Evolutionary conservation across 129 eudicot genomes (phyloP).

Genomic region (Tanacetum coccineum): DNA sequence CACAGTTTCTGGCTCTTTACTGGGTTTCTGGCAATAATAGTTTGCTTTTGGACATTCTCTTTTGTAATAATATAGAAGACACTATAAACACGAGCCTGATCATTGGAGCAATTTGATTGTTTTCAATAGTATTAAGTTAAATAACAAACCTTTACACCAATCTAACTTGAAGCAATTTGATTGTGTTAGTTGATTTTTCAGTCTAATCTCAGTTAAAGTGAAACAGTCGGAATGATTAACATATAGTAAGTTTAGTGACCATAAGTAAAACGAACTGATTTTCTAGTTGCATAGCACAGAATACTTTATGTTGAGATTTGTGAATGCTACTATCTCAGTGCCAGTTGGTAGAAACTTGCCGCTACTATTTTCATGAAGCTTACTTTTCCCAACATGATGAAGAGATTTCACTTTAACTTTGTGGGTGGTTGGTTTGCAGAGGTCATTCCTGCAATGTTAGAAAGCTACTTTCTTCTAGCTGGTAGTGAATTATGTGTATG

Average conservation of each 20-base stretch:
- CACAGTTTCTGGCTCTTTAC: conserved; percentile 10
- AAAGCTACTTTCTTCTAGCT: conserved; percentile 24
- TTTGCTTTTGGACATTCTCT: background rate
- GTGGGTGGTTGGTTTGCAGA: conserved; percentile 23
- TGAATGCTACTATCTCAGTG: background rate
- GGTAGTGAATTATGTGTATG: background rate
- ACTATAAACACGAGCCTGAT: conserved; percentile 10
- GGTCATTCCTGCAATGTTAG: conserved; percentile 16
- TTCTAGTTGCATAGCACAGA: conserved; percentile 12
- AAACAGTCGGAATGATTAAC: conserved; percentile 9
- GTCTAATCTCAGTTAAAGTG: background rate
- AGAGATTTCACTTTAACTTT: conserved; percentile 11
- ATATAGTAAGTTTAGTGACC: conserved; percentile 13
- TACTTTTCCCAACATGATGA: conserved; percentile 8
- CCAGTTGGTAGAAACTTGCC: conserved; percentile 13
- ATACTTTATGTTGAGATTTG: conserved; percentile 1
- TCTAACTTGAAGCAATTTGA: too few relatives aligned
- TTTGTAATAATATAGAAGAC: conserved; percentile 5
- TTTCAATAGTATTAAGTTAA: background rate
- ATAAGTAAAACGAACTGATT: background rate
- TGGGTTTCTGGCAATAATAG: background rate
- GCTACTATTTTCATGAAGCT: conserved; percentile 19
- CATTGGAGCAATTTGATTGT: conserved; percentile 15
- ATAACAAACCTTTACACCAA: too few relatives aligned
- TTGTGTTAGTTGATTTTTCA: too few relatives aligned